Percentiles rank a stretch among this genome's conserved stretches.
Conservation (phyloP, 2,329 filamentous ascomycete species). For the Alternaria postmessia region DNA sequence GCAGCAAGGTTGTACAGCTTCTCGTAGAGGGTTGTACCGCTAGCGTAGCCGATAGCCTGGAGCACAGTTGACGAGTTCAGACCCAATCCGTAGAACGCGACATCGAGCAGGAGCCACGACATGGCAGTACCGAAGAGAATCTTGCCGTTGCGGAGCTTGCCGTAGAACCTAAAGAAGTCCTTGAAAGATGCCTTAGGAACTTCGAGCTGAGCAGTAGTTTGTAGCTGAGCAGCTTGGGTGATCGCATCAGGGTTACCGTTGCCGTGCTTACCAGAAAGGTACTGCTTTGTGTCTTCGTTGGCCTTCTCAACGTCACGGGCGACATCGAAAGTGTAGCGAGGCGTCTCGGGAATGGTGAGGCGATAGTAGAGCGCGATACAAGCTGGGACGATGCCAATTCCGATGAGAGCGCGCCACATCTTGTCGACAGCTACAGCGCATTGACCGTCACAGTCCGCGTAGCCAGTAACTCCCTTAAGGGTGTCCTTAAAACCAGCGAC, state of each 20-base stretch:
- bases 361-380: conserved; percentile 54
- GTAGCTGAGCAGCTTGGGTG: conserved; percentile 65
- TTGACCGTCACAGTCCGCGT: conserved; percentile 39
- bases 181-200: conserved; percentile 74
- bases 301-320: conserved; percentile 58
- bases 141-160: conserved; percentile 73
- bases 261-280: conserved; percentile 69
- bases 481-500: conserved; percentile 43
- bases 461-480: conserved; percentile 26
- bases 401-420: conserved; percentile 54
- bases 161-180: conserved; percentile 77
- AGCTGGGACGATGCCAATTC: conserved; percentile 53
- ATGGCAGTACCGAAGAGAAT: conserved; percentile 80
- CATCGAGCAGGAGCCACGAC: conserved; percentile 74
- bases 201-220: conserved; percentile 63
- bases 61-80: conserved; percentile 80
- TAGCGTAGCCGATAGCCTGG: conserved; percentile 71
- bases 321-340: conserved; percentile 54
- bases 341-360: conserved; percentile 54
- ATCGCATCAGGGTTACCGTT: conserved; percentile 73
- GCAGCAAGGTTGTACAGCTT: conserved; percentile 77
- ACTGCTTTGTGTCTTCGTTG: conserved; percentile 76
- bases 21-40: conserved; percentile 70
- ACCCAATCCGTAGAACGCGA: conserved; percentile 66
- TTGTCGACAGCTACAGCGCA: conserved; percentile 50